Base-by-base conservation (phyloP, 2,329 filamentous ascomycete genomes). In the Penicillium verrucosum region DNA sequence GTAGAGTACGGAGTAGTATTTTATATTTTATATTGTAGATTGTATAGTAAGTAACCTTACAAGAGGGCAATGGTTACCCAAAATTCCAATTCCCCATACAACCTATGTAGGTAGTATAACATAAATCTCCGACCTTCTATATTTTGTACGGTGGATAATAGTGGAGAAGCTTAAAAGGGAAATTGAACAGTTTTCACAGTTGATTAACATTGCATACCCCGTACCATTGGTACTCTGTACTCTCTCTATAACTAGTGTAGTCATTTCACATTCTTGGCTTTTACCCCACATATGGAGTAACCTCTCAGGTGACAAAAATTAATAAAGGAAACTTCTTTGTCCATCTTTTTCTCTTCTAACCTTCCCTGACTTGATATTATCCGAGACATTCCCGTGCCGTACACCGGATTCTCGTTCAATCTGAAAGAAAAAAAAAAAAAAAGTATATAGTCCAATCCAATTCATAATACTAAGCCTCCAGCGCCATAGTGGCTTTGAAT, bases 81-180 rank as follows among this genome's bases (percentile, higher is more conserved):
- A 21, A 21, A 21, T 21, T 3, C 21, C 21, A 21, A 21, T 21
- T 21, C 21, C 21, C 21, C 21, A 21, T 21, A 21, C 12, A 11
- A 11, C 21, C 21, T 21, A 21, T 3, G 18, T 18, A 18, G 18
- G 18, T 21, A 21, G 21, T 21, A 21, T 21, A 21, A 21, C 21
- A 21, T 41, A 42, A 42, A 42, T 50, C 18, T n/a, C 36, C 48
- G 37, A 16, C 25, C 38, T 44, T 52, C 14, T 9, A 47, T 60
- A 36, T 41, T 34, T 34, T 34, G 32, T 27, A 27, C 55, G 55
- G 57, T 60, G 60, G 56, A 58, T 57, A 58, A 51, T 34, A 52
- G 51, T 53, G 40, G 30, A 32, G 12, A 48, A 58, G 54, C 60
- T 59, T 53, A 60, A 64, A 59, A n/a, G 41, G 63, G 57, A 58